A percentile compares a stretch with the other conserved stretches of the same genome.
phyloP scores from a whole-genome alignment of 202 grass and related monocot genomes.

The Digitaria exilis region DNA sequence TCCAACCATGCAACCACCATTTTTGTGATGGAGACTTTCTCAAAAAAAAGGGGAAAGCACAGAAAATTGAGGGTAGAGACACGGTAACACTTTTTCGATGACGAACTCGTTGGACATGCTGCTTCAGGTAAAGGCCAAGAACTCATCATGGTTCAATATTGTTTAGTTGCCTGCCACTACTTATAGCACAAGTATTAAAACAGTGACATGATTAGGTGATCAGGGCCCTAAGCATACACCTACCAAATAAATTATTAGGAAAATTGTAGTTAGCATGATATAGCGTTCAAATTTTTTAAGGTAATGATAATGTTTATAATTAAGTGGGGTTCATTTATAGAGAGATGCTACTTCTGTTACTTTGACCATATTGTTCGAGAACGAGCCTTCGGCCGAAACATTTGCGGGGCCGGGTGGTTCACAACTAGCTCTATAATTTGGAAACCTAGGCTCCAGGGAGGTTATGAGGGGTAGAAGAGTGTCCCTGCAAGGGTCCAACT shows the following conservation, averaged over 20 bases:
- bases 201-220: conserved; percentile 19
- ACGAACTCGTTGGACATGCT: conserved; percentile 8
- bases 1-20: neutral
- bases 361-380: conserved; percentile 30
- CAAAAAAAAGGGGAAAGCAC: neutral
- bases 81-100: conserved; percentile 42
- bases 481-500: too few species aligned
- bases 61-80: neutral
- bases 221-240: neutral
- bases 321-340: neutral
- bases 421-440: too few species aligned
- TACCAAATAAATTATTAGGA: conserved; percentile 26
- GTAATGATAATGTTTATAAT: conserved; percentile 13
- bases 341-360: neutral
- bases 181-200: conserved; percentile 8
- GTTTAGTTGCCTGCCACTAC: conserved; percentile 19
- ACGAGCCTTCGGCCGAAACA: too few species aligned
- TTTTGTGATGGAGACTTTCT: conserved; percentile 11
- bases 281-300: neutral
- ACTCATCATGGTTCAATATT: conserved; percentile 27
- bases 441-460: too few species aligned
- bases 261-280: conserved; percentile 8
- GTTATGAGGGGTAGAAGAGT: too few species aligned
- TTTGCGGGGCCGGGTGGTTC: too few species aligned
- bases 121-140: conserved; percentile 27